Evolutionary conservation across 129 eudicot genomes (phyloP), one percentile per base, ranked within the genome.

Genomic region (Logfia minima): DNA sequence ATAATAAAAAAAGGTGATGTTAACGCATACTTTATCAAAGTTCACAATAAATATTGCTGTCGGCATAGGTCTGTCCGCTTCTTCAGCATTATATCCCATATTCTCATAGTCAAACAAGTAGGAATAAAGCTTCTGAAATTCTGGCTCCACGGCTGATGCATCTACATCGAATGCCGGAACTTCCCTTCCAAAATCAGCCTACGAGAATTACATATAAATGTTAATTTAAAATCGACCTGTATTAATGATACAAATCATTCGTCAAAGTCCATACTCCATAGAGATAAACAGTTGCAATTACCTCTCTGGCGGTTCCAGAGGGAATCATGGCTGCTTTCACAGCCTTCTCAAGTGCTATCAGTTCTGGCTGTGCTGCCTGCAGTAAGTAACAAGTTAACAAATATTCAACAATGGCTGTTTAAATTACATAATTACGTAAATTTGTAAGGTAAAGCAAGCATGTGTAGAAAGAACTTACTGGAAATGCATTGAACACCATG

Each of bases 181-280:
- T 85, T 95, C 96, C 82, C 90, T 88, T 59, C 99, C 99, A 86
- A 89, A 95, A 86, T 91, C 94, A 85, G 83, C 81, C 99, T 95
- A 82, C 34, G 53, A 66, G 66, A 72, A 34, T 60, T 56, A 77
- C 18, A 60, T 74, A 58, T 41, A 23, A 74, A 72, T 24, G 14
- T 63, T 11, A 78, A 13, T 6, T 63, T 39, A 74, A 83, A 31
- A 77, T 70, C 28, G 81, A 69, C 3, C 63, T 26, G 48, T 48
- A n/a, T 7, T 14, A 74, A 73, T 31, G 7, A 21, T 62, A 67
- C 22, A 23, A 45, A 51, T 66, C 73, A 43, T 55, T 23, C 16
- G 74, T 52, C 63, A 41, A 41, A 41, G 48, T 41, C 14, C 48
- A 59, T 65, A 70, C 18, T 35, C 58, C 48, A 32, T 64, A 22